These are phyloP conservation scores for Rhodotorula taiwanensis DNA, from an alignment of 768 basidiomycete species.

Conservation along the genomic window DNA sequence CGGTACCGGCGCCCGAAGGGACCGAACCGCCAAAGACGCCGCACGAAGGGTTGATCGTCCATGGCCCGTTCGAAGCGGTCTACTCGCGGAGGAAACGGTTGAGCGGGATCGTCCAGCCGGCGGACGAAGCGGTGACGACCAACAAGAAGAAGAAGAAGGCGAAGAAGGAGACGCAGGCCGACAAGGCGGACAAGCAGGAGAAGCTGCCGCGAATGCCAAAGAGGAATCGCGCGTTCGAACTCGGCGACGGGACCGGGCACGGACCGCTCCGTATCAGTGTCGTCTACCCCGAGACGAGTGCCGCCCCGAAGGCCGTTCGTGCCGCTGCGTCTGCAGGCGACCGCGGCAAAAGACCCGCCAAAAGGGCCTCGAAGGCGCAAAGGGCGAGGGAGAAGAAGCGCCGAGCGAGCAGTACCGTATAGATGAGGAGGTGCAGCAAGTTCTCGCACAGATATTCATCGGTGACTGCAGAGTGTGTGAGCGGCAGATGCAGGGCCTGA, in stretches of 20 bases:
- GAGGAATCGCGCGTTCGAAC: background rate
- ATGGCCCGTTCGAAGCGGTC: background rate
- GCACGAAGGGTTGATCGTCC: slow-evolving; percentile 5
- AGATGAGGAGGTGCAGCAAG: too few relatives aligned
- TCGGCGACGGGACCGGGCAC: background rate
- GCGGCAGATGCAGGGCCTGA: too few relatives aligned
- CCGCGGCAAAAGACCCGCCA: background rate
- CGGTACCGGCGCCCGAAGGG: background rate
- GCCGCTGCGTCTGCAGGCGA: background rate
- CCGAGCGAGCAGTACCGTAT: too few relatives aligned
- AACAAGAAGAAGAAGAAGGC: background rate
- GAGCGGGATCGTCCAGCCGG: too few relatives aligned
- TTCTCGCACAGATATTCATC: too few relatives aligned
- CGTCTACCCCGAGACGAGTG: too few relatives aligned
- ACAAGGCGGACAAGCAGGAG: background rate
- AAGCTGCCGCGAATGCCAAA: background rate
- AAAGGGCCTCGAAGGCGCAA: slow-evolving; percentile 8
- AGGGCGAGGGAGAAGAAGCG: slow-evolving; percentile 12
- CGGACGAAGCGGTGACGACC: background rate
- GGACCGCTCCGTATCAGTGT: background rate
- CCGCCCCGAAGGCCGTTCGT: too few relatives aligned
- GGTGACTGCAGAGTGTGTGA: too few relatives aligned
- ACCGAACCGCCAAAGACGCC: background rate
- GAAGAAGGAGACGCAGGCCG: background rate
- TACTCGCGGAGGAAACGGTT: too few relatives aligned